Conservation (phyloP, 2,329 filamentous ascomycete species). For the Fusarium verrucosum region DNA sequence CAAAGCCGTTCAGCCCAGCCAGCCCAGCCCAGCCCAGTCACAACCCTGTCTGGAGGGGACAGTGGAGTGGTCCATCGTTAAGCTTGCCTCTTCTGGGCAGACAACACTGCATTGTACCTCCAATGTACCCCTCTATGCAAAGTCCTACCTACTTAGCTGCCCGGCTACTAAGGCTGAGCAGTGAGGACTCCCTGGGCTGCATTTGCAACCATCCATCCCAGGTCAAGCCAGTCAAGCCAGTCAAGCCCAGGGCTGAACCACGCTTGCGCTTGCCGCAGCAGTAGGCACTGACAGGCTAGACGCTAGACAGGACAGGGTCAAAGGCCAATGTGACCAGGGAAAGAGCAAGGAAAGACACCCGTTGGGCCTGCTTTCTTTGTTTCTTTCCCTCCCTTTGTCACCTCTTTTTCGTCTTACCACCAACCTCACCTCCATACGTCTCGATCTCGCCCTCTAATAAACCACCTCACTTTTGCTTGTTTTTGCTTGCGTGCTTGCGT, state of each 20-base stretch:
- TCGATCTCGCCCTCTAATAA: not conserved
- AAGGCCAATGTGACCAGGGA: conserved; percentile 17
- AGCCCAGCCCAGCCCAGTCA: conserved; percentile 21
- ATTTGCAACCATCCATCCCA: conserved; percentile 30
- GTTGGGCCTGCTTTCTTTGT: conserved; percentile 28
- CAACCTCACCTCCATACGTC: too few relatives aligned
- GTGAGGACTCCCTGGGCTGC: conserved; percentile 30
- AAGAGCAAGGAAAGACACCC: not conserved
- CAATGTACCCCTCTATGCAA: conserved; percentile 12
- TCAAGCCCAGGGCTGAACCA: conserved; percentile 7
- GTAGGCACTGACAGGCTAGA: not conserved
- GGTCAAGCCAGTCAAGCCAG: conserved; percentile 14
- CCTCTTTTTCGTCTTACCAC: conserved; percentile 8
- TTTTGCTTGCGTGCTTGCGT: not conserved
- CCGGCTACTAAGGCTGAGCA: too few relatives aligned
- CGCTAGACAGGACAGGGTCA: not conserved
- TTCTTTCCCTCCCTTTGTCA: conserved; percentile 12
- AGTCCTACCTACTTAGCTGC: conserved; percentile 24
- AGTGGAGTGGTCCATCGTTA: conserved; percentile 1
- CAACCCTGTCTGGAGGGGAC: conserved; percentile 6
- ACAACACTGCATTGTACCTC: conserved; percentile 21
- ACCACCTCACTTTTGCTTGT: not conserved
- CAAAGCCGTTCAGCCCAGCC: too few relatives aligned
- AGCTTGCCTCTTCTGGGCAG: conserved; percentile 9
- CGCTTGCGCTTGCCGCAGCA: conserved; percentile 34